Conservation (phyloP, 2,329 filamentous ascomycete species). For the Calonectria montana region DNA sequence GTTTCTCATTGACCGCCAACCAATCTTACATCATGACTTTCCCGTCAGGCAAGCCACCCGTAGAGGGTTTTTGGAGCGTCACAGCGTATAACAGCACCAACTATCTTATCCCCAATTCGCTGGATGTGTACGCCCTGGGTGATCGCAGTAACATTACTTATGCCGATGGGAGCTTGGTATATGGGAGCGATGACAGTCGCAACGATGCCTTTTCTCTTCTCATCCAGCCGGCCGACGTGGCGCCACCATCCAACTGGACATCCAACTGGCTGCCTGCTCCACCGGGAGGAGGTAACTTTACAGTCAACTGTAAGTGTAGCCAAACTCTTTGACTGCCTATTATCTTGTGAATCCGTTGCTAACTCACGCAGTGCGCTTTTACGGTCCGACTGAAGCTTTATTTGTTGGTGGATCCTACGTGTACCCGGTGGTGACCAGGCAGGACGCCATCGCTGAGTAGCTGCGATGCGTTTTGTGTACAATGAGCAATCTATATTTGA, state of each 20-base stretch:
- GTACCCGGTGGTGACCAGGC: not conserved
- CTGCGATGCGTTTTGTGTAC: too few species aligned
- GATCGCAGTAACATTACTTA: not conserved
- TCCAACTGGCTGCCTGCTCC: not conserved
- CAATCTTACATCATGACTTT: not conserved
- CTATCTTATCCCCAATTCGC: not conserved
- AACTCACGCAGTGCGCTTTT: not conserved
- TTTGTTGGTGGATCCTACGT: not conserved
- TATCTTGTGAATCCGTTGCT: too few species aligned
- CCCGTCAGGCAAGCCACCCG: not conserved
- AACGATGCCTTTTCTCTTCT: slow-evolving; percentile 29
- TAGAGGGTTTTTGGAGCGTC: not conserved
- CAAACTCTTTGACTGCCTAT: not conserved
- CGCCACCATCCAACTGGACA: not conserved
- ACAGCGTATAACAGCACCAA: not conserved
- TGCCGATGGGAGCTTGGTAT: not conserved
- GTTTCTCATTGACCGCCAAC: not conserved
- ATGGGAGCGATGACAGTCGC: not conserved
- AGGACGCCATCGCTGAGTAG: not conserved
- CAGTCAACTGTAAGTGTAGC: not conserved
- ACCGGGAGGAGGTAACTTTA: not conserved
- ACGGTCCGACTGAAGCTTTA: not conserved
- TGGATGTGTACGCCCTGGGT: not conserved
- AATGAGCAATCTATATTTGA: too few species aligned
- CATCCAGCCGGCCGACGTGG: slow-evolving; percentile 24